Base-by-base conservation (phyloP, 1,139 yeast genomes). In the Pichia kudriavzevii region DNA sequence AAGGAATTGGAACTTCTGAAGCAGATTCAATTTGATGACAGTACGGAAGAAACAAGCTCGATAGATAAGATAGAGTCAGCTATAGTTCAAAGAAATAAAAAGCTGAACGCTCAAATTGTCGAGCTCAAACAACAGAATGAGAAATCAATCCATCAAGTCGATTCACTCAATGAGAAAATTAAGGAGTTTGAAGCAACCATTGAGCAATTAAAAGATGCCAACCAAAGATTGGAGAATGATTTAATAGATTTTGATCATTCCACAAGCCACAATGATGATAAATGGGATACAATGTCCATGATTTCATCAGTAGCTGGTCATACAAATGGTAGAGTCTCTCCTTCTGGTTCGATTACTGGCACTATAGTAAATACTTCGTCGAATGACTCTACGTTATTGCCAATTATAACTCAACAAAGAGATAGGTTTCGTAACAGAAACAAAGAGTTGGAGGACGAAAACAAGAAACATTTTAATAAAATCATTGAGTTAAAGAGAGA, bases 391-490 rank as follows among this genome's bases (percentile, higher is more conserved):
- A 70, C 85, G 0, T 79, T 91, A 27, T 61, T 91, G 31, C 94
- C 95, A 1, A 85, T 91, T 35, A 76, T 91, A 22, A 87, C 96
- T 16, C 88, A 91, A 51, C 98, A 91, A 60, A 74, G 98, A 56
- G 97, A 91, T 56, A 66, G 97, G 44, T 87, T 88, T 65, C 75
- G 94, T 48, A 72, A 75, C 21, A 70, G 88, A 39, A 85, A 81
- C 49, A 72, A 71, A 37, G 95, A 85, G 52, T 66, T 91, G 34
- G 97, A 91, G 55, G 82, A 81, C 36, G 94, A 85, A 48, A 54
- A 79, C 31, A 76, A 83, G 52, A 74, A 73, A 47, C 76, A 72
- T 45, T 66, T 67, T 41, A 58, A 61, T 19, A 64, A 67, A 22
- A 67, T 79, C 14, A 67, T 63, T 31, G 83, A 81, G 37, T 63